phyloP scores from a whole-genome alignment of 306 rosid species.

The Calophaca sinica region DNA sequence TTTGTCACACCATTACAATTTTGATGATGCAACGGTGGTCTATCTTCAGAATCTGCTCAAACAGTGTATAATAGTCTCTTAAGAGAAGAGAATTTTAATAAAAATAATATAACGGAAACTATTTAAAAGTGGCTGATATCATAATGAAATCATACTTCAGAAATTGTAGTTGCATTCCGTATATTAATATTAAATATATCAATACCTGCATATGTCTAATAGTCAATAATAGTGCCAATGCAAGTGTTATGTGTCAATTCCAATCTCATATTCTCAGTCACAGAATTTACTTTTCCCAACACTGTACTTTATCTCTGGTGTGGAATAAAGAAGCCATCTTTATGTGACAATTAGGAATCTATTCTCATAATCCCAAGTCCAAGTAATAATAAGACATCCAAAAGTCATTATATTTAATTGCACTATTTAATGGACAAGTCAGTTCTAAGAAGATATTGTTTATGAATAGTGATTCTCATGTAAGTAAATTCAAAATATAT shows the following conservation, averaged over 20 bases:
- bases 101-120: not conserved
- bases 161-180: not conserved
- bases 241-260: not conserved
- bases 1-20: conserved; percentile 53
- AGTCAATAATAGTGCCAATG: conserved; percentile 22
- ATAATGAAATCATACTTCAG: conserved; percentile 8
- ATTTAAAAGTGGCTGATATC: conserved; percentile 13
- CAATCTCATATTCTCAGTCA: conserved; percentile 16
- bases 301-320: conserved; percentile 4
- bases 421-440: not conserved
- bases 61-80: conserved; percentile 31
- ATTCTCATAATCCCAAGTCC: not conserved
- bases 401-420: not conserved
- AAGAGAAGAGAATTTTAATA: conserved; percentile 32
- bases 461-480: conserved; percentile 12
- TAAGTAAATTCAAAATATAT: not conserved
- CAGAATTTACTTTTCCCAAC: conserved; percentile 27
- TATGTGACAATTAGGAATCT: not conserved
- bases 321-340: conserved; percentile 11
- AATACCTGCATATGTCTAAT: conserved; percentile 19
- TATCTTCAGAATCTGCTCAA: conserved; percentile 60
- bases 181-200: conserved; percentile 1
- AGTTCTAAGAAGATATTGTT: conserved; percentile 15
- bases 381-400: not conserved
- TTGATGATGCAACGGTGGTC: conserved; percentile 46